Evolutionary conservation across 768 basidiomycete species (phyloP), one percentile per base, ranked within the genome.

Genomic region (Tricholoma sp.): DNA sequence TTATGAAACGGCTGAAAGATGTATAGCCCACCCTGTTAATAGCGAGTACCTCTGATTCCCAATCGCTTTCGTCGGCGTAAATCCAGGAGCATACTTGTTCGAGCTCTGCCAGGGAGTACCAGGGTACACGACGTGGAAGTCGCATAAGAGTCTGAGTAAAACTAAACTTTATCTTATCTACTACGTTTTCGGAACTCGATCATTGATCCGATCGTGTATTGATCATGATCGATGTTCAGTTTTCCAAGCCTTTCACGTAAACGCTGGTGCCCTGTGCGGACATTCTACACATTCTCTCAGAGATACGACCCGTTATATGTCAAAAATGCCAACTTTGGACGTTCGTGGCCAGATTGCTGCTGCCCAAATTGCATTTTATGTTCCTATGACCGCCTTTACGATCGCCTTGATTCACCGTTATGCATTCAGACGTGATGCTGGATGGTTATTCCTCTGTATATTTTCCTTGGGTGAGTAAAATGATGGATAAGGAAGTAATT

Each of bases 51-150:
- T 83, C 85, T 10, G 83, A 69, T n/a, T 80, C 76, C 22, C 80
- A 52, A 63, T 85, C 83, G 27, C 77, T 76, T 52, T 87, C 82
- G 61, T 88, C 84, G 5, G 76, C 67, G 66, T 82, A 94, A 60
- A 95, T 85, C 81, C 85, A 90, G 2, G 82, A 72, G 69, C 84
- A 91, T 10, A 92, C 73, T 61, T 89, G 80, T 56, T 91, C 89
- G 5, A 94, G 74, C 66, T 94, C 92, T 32, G 71, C 63, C 7
- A 83, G 67, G 34, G 80, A 78, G 12, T 83, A 71, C 92, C 93
- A 95, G 4, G 91, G 89, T 0, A 91, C 86, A 31, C 91, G 82
- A 52, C 88, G 83, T 56, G 92, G 93, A 19, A 91, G 79, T 59
- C 80, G 76, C 89, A 90, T 89, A 35, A n/a, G n/a, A n/a, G n/a